Evolutionary conservation across 352 stramenopile genomes (phyloP), one percentile per base, ranked within the genome.

Genomic region (Phytophthora pisi): DNA sequence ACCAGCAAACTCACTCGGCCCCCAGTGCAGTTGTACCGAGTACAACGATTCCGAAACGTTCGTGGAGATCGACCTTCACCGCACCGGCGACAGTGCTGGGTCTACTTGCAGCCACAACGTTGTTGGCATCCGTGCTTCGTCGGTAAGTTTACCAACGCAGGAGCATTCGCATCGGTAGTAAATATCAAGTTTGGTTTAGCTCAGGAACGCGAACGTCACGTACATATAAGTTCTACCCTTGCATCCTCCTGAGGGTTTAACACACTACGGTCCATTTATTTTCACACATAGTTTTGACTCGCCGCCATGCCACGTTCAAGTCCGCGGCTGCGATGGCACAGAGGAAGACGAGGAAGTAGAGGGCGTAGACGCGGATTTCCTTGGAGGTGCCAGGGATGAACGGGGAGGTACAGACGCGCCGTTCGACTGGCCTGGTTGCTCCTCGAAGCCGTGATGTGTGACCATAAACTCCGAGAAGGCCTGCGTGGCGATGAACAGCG

Each of bases 401-500:
- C n/a, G 24, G 5, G 43, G n/a, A 50, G 43, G 34, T 16, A 40
- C 18, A 16, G 43, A 28, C 10, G 51, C 20, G 46, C 54, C 42
- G 43, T 57, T 78, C 23, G 40, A 42, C 38, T 77, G 59, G 9
- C 76, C 64, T 26, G 75, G 75, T 50, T 87, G 70, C 31, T 89
- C 81, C 59, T 95, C 88, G 56, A 96, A 96, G 4, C 88, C 88
- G 51, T 92, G 83, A 73, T 91, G 87, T 23, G 81, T 84, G 0
- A 96, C 88, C 62, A 93, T 81, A 62, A 88, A 96, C 67, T 96
- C 88, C 24, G 82, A 92, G 64, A 96, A 93, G 5, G 88, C 88
- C 53, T 96, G 88, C 3, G 86, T 96, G 4, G 88, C 83, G 53
- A 91, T 91, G 57, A 96, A 94, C n/a, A 86, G 71, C 24, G 86